A percentile compares a stretch with the other conserved stretches of the same genome.
These are phyloP conservation scores for Neoarthrinium moseri DNA, from an alignment of 2,329 filamentous ascomycete species.

Conservation along the genomic window DNA sequence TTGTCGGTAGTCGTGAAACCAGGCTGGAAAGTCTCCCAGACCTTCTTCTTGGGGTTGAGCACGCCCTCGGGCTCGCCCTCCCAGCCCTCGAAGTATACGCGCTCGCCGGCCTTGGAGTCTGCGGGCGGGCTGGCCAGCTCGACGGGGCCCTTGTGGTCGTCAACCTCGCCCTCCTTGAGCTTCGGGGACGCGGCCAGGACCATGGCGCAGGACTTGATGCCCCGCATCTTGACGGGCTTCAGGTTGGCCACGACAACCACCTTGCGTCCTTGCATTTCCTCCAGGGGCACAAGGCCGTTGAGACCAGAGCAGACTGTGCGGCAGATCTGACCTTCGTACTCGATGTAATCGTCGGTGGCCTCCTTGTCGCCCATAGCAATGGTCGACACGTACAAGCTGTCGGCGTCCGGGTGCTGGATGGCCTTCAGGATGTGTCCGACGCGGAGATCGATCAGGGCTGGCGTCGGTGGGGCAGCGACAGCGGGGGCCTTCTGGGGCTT, in stretches of 20 bases:
- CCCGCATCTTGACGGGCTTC: conserved; percentile 99
- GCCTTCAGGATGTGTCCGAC: conserved; percentile 98
- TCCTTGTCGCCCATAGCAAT: conserved; percentile 90
- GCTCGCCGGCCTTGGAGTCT: conserved; percentile 77
- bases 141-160: conserved; percentile 84
- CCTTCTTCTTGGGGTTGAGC: conserved; percentile 99
- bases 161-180: conserved; percentile 75
- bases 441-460: conserved; percentile 86
- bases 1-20: conserved; percentile 87
- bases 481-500: conserved; percentile 70
- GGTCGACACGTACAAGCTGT: conserved; percentile 92
- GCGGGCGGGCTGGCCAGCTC: conserved; percentile 86
- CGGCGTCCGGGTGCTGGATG: conserved; percentile 92
- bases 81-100: conserved; percentile 93
- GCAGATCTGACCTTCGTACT: conserved; percentile 87
- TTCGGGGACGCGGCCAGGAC: conserved; percentile 91
- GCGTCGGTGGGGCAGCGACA: conserved; percentile 74
- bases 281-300: conserved; percentile 87
- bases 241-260: conserved; percentile 96
- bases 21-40: conserved; percentile 96
- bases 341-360: conserved; percentile 82
- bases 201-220: conserved; percentile 74
- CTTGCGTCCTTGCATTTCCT: conserved; percentile 95
- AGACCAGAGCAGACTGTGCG: conserved; percentile 96
- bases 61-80: conserved; percentile 88